Conservation (phyloP, 2,329 filamentous ascomycete genomes). For the Parastagonospora avenae region DNA sequence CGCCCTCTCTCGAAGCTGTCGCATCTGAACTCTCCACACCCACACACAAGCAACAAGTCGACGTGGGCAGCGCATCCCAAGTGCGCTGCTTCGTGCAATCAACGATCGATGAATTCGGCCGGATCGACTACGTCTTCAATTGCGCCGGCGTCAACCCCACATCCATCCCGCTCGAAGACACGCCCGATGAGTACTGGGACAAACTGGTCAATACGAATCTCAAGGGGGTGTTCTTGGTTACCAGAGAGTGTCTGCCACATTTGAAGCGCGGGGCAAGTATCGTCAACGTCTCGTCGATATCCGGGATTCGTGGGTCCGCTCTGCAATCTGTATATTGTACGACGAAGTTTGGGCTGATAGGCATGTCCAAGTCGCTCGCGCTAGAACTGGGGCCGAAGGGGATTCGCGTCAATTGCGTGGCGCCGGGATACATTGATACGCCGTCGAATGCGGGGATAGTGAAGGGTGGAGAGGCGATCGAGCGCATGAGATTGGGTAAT, state of each 20-base stretch:
- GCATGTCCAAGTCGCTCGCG: conserved; percentile 40
- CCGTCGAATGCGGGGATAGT: conserved; percentile 57
- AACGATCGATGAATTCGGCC: conserved; percentile 42
- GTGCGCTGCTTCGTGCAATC: conserved; percentile 51
- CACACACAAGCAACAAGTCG: conserved; percentile 43
- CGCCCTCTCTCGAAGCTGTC: conserved; percentile 46
- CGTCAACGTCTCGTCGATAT: conserved; percentile 38
- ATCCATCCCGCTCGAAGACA: conserved; percentile 45
- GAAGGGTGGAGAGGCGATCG: conserved; percentile 52
- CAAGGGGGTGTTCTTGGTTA: conserved; percentile 53
- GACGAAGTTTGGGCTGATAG: conserved; percentile 43
- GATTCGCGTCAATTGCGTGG: conserved; percentile 37
- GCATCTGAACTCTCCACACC: conserved; percentile 42
- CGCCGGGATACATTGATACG: conserved; percentile 53
- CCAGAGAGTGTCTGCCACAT: conserved; percentile 50
- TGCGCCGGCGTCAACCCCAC: conserved; percentile 58
- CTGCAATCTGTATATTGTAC: conserved; percentile 42
- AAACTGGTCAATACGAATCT: conserved; percentile 54
- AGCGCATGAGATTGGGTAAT: conserved; percentile 47
- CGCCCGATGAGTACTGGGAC: conserved; percentile 55
- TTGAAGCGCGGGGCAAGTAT: conserved; percentile 23
- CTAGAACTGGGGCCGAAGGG: conserved; percentile 40
- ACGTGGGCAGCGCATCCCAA: conserved; percentile 53
- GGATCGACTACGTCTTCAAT: conserved; percentile 52
- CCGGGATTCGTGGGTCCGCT: conserved; percentile 30